Base-by-base conservation (phyloP, 2,329 filamentous ascomycete species). In the Penicillium verrucosum region DNA sequence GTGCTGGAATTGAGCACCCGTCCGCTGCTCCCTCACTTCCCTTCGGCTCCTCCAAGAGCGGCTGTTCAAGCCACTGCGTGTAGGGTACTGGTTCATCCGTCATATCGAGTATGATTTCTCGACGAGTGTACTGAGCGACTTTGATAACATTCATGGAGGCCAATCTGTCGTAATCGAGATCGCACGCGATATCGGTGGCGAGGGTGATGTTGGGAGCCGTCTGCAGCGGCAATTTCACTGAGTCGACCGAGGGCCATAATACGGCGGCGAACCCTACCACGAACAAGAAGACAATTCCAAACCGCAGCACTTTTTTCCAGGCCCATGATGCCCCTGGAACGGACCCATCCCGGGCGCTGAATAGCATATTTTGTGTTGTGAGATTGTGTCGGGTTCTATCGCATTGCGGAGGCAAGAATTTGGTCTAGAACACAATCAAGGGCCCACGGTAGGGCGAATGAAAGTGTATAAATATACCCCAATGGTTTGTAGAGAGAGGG, bases 1-100 rank as follows among this genome's bases (percentile, higher is more conserved):
- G 74, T 18, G 81, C 68, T 1, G 78, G 71, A 12, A 82, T 75
- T 25, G 67, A 65, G 59, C 74, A 76, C 56, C 69, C 67, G 41
- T 71, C 67, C 43, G 61, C 67, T 51, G 60, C 51, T 21, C 63
- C 60, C 34, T 61, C 58, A 8, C 40, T 27, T 9, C 53, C 38
- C 10, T 37, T 48, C 44, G 44, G 11, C 21, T 40, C 42, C 14
- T 67, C 61, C 34, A 70, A 60, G 27, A 73, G 51, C 8, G 70
- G 68, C n/a, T 58, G 55, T 4, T 71, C 58, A 18, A 73, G 51
- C 11, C 42, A 50, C 55, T 72, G 70, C 9, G 59, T 65, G 14
- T 70, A 62, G 18, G 70, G 66, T 7, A 71, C 38, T 5, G 59
- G 52, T 5, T 67, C 62, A 9, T 57, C 51, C 10, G 65, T 53